A percentile compares a stretch with the other conserved stretches of the same genome.
Conservation (phyloP, 768 basidiomycete genomes). For the Hericium alpestre region DNA sequence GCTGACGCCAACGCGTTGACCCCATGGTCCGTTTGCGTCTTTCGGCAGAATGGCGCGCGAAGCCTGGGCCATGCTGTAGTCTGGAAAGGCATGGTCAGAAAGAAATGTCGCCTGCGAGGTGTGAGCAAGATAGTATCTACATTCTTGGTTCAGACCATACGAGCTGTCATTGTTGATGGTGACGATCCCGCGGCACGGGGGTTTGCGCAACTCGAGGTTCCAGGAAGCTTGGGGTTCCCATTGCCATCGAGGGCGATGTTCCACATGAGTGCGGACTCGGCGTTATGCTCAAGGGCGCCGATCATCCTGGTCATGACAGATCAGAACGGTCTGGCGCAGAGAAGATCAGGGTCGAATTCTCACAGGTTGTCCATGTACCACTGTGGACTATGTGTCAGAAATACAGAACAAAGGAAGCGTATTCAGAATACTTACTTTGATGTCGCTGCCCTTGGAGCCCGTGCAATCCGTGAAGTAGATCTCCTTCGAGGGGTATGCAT, state of each 20-base stretch:
- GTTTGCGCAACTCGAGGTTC: slow-evolving; percentile 49
- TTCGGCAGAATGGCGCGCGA: slow-evolving; percentile 64
- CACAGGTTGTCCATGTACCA: slow-evolving; percentile 66
- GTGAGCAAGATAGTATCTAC: slow-evolving; percentile 24
- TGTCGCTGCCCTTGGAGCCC: slow-evolving; percentile 53
- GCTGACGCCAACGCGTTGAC: slow-evolving; percentile 57
- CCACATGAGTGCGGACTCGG: slow-evolving; percentile 56
- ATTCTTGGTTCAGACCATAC: slow-evolving; percentile 65
- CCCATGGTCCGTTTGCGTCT: slow-evolving; percentile 57
- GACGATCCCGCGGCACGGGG: slow-evolving; percentile 57
- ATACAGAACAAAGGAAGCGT: background rate
- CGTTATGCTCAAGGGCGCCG: slow-evolving; percentile 29
- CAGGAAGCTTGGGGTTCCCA: slow-evolving; percentile 56
- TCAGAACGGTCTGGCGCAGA: no score
- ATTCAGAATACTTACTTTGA: slow-evolving; percentile 39
- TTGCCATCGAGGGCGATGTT: slow-evolving; percentile 55
- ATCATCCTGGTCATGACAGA: slow-evolving; percentile 23
- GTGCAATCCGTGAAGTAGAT: slow-evolving; percentile 51
- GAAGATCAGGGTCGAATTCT: no score
- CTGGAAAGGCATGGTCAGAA: no score
- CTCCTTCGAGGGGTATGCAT: slow-evolving; percentile 47
- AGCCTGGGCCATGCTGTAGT: slow-evolving; percentile 60
- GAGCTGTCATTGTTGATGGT: slow-evolving; percentile 54
- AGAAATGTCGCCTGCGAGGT: background rate
- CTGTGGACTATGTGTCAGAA: slow-evolving; percentile 19